Base-by-base conservation (phyloP, 164 flowering plant genomes). In the Liriodendron chinense region DNA sequence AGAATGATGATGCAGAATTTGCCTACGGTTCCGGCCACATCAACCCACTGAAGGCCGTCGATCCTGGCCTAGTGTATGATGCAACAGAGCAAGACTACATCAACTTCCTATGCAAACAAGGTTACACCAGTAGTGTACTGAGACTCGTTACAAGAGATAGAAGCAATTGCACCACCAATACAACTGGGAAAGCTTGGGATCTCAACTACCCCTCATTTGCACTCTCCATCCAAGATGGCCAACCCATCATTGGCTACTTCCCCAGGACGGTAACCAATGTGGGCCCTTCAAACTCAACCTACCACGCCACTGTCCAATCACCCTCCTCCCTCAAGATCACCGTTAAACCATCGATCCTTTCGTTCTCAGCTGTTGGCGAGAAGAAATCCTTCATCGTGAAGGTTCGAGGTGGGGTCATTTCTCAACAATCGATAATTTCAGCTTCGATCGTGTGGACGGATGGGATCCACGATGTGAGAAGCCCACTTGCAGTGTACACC, bases 31-130 rank as follows among this genome's bases (percentile, higher is more conserved):
- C 76, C 2, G 85, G 87, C 9, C 85, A 82, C 48, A 63, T 86
- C 1, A 73, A 85, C 56, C 86, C 87, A 2, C 69, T 76, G 77
- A 74, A 78, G 73, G 89, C 89, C 47, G 23, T 82, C 75, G 84
- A 86, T 43, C 89, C 85, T 4, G 84, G 87, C 21, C 87, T 86
- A 0, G 80, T 83, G 16, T 86, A 84, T 47, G 85, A 86, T 49
- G 34, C 78, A 1, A 66, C 75, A 16, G 63, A 21, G 2, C 74
- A 78, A 13, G 87, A 81, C 10, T 86, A 84, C 64, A 53, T 78
- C 61, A 25, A 83, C 12, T 86, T 64, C 68, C 70, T 86, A 9
- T 85, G 87, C 63, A 80, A 69, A 9, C 7, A 81, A 20, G 78
- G 78, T 77, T 83, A 86, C 71, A 84, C 82, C 23, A 49, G 57